Base-by-base conservation (phyloP, 352 stramenopile genomes). In the Globisporangium okanoganense region DNA sequence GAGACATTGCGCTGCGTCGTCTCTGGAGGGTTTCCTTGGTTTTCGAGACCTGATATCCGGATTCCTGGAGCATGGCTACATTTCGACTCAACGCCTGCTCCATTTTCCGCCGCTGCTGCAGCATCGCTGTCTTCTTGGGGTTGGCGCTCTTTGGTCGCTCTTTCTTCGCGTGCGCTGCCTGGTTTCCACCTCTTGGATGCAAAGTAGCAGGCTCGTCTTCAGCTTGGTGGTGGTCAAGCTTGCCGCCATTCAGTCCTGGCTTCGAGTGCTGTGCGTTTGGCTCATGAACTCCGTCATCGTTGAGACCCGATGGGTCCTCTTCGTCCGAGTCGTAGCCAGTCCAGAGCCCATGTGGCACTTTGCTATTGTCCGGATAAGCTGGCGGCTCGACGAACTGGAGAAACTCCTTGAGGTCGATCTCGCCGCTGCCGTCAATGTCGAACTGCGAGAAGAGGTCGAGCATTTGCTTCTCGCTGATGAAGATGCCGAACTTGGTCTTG, bases 321-420 rank as follows among this genome's bases (percentile, higher is more conserved):
- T 62, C 65, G 10, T 70, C 66, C 18, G 76, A 75, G 51, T 52
- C 62, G 49, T 48, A 56, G 56, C 31, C 51, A 6, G 82, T 90
- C 82, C 82, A 91, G 25, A 91, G 62, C 0, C 84, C 84, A 14
- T 73, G 51, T 6, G 76, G 78, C 20, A 92, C 77, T 52, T 64
- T 65, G 45, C 72, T 88, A 52, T 89, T 83, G 2, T 50, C 24
- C 0, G 79, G 73, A 41, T 90, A 88, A 25, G 83, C 84, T 1
- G 77, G 68, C 22, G 72, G 71, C 49, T 92, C 82, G 5, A 94
- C 71, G 52, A 82, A 78, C 59, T 92, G 79, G 31, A 94, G 69
- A 41, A 94, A 92, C 63, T 90, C 82, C 44, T 85, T 70, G 12
- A 94, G 52, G 47, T 94, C 78, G 58, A 94, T 91, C 53, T 87